Percentiles rank a stretch among this genome's conserved stretches.
Evolutionary conservation across 2,329 filamentous ascomycete species (phyloP).

Genomic region (Alternaria sp.): DNA sequence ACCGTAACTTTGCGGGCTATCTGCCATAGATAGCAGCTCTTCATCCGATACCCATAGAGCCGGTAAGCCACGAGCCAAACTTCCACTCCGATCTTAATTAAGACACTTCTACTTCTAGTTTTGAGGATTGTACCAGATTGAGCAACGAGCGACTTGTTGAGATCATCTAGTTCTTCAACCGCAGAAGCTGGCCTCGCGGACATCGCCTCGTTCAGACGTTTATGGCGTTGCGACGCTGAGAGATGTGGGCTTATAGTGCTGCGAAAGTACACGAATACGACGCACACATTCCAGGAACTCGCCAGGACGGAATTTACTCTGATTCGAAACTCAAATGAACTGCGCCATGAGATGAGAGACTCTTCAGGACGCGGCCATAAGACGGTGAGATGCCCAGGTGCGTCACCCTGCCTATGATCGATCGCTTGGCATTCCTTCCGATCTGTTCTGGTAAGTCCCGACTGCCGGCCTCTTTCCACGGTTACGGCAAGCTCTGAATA

Average conservation of each 20-base stretch:
- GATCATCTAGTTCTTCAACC: background rate
- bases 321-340: background rate
- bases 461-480: background rate
- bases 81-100: background rate
- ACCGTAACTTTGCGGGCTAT: background rate
- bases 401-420: background rate
- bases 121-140: background rate
- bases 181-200: background rate
- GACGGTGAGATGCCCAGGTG: background rate
- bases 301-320: background rate
- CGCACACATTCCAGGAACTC: background rate
- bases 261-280: background rate
- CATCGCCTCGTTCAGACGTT: background rate
- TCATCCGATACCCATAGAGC: background rate
- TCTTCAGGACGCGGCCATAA: background rate
- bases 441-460: background rate
- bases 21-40: background rate
- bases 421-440: background rate
- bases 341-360: background rate
- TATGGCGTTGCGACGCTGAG: background rate
- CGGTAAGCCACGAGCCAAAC: conserved; percentile 1
- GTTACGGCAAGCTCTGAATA: background rate
- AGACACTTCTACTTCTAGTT: background rate
- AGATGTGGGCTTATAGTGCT: background rate
- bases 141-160: background rate